Percentiles rank a stretch among this genome's conserved stretches.
phyloP scores from a whole-genome alignment of 1,284 basidiomycete species.

The Laetiporus sulphureus region DNA sequence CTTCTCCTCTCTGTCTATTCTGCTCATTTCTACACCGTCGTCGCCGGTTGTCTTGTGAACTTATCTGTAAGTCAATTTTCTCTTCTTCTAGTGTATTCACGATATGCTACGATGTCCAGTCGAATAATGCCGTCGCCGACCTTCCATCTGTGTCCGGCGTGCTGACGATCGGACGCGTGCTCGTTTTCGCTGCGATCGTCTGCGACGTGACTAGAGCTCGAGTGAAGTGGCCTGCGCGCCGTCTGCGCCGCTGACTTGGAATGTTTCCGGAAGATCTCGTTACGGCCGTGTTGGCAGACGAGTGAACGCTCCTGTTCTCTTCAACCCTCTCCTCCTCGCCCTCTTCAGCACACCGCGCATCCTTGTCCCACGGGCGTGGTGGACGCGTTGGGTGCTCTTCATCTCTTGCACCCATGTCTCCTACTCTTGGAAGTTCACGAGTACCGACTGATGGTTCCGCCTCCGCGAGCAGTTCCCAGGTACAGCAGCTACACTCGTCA shows the following conservation, averaged over 20 bases:
- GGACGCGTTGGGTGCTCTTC: background rate
- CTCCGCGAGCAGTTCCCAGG: conserved; percentile 35
- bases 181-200: conserved; percentile 12
- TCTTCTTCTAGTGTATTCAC: conserved; percentile 4
- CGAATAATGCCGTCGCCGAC: background rate
- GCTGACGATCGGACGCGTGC: conserved; percentile 19
- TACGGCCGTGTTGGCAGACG: background rate
- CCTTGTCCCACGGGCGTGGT: background rate
- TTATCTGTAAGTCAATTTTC: conserved; percentile 31
- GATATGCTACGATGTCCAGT: background rate
- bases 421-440: background rate
- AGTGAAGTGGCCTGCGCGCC: conserved; percentile 4
- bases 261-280: background rate
- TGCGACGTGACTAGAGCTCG: conserved; percentile 14
- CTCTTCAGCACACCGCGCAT: background rate
- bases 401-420: conserved; percentile 10
- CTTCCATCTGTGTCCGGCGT: conserved; percentile 2
- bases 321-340: conserved; percentile 2
- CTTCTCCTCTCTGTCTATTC: conserved; percentile 21
- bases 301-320: background rate
- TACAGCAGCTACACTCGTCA: conserved; percentile 35
- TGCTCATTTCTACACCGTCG: conserved; percentile 18
- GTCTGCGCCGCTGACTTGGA: background rate
- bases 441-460: conserved; percentile 19
- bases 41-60: conserved; percentile 28